Percentiles rank a stretch among this genome's conserved stretches.
Evolutionary conservation across 352 stramenopile genomes (phyloP).

Genomic region (Phytophthora kernoviae): DNA sequence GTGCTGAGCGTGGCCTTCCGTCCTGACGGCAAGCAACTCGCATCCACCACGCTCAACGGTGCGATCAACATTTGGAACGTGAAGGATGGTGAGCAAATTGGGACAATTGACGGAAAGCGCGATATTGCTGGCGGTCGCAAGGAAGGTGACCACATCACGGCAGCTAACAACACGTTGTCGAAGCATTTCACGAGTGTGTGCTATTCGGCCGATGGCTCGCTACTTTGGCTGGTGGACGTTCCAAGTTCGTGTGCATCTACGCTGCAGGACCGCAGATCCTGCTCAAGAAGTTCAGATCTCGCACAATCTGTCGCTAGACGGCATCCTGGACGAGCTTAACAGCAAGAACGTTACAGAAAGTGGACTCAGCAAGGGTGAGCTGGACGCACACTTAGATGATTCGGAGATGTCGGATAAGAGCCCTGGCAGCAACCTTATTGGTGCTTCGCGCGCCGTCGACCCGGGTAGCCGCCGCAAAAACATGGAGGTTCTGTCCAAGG

Average conservation of each 20-base stretch:
- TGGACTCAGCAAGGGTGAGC: conserved; percentile 67
- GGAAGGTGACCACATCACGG: conserved; percentile 80
- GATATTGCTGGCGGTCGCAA: conserved; percentile 96
- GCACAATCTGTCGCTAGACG: conserved; percentile 96
- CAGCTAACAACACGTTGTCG: conserved; percentile 90
- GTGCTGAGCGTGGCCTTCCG: conserved; percentile 97
- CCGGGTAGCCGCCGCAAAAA: conserved; percentile 87
- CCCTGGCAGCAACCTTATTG: conserved; percentile 64
- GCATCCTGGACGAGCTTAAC: conserved; percentile 97
- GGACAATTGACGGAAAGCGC: conserved; percentile 95
- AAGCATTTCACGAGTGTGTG: conserved; percentile 99
- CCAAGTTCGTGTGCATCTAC: conserved; percentile 99
- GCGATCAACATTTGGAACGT: conserved; percentile 98
- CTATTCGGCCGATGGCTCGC: conserved; percentile 98
- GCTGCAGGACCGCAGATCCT: conserved; percentile 94
- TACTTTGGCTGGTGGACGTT: conserved; percentile 97
- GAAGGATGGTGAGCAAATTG: conserved; percentile 94
- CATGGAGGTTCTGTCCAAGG: conserved; percentile 89
- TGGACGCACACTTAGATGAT: conserved; percentile 71
- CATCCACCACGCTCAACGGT: conserved; percentile 95
- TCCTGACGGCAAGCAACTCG: conserved; percentile 97
- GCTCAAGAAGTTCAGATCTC: conserved; percentile 99
- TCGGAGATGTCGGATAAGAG: conserved; percentile 30
- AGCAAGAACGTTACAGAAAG: conserved; percentile 84
- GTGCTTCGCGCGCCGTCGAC: conserved; percentile 91